Percentiles rank a stretch among this genome's conserved stretches.
Conservation (phyloP, 805 yeast species). For the Yarrowia sp. region DNA sequence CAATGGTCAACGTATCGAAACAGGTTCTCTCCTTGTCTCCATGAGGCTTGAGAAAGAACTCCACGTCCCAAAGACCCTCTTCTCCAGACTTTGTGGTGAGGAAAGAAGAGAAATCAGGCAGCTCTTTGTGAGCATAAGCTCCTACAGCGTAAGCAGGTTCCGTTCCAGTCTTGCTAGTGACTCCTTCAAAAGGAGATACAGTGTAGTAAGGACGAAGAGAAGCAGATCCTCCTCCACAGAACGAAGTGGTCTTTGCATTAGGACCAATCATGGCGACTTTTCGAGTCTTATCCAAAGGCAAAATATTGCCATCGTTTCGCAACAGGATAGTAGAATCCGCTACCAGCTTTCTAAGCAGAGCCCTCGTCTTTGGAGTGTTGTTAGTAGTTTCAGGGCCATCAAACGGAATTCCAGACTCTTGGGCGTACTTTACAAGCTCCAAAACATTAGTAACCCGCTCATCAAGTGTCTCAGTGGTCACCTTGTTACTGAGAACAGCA, state of each 20-base stretch:
- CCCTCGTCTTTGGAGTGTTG: slow-evolving; percentile 49
- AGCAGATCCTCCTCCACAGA: slow-evolving; percentile 66
- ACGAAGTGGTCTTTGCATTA: slow-evolving; percentile 50
- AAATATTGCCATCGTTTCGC: slow-evolving; percentile 49
- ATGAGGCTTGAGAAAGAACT: slow-evolving; percentile 24
- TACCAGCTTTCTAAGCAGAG: slow-evolving; percentile 46
- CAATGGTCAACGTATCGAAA: slow-evolving; percentile 27
- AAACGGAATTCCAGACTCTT: slow-evolving; percentile 45
- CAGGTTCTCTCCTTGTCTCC: slow-evolving; percentile 22
- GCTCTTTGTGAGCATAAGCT: slow-evolving; percentile 35
- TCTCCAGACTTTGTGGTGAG: slow-evolving; percentile 28
- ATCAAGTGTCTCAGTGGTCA: slow-evolving; percentile 46
- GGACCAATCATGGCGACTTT: slow-evolving; percentile 58
- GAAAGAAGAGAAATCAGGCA: slow-evolving; percentile 40
- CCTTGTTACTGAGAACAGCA: slow-evolving; percentile 45
- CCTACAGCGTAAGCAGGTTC: slow-evolving; percentile 1
- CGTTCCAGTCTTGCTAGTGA: background rate
- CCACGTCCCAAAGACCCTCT: slow-evolving; percentile 26
- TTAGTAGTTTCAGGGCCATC: slow-evolving; percentile 44
- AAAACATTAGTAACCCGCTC: slow-evolving; percentile 51
- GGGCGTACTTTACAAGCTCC: slow-evolving; percentile 47
- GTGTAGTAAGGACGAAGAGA: slow-evolving; percentile 49
- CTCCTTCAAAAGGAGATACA: slow-evolving; percentile 32
- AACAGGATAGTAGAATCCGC: slow-evolving; percentile 56
- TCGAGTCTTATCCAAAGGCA: slow-evolving; percentile 49